Percentiles rank a stretch among this genome's conserved stretches.
Conservation (phyloP, 2,329 filamentous ascomycete genomes). For the Sporothrix brasiliensis region DNA sequence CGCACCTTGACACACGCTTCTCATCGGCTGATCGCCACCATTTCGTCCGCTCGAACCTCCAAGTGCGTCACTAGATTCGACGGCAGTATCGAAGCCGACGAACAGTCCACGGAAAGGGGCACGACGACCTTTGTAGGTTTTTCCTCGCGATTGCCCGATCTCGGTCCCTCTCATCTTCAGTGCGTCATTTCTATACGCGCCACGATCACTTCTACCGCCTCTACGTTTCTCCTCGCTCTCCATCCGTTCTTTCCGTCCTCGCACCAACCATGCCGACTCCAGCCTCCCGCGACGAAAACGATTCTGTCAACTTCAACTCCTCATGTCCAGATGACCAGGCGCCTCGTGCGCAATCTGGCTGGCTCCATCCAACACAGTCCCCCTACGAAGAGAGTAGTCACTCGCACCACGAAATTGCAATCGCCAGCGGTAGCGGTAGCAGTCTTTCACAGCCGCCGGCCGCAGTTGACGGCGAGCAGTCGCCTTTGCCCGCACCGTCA, state of each 20-base stretch:
- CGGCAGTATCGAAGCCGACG: not conserved
- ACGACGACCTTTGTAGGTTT: not conserved
- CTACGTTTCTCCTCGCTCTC: not conserved
- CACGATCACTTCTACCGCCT: not conserved
- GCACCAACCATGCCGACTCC: conserved; percentile 37
- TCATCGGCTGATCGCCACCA: not conserved
- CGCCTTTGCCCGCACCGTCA: conserved; percentile 41
- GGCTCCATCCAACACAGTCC: conserved; percentile 35
- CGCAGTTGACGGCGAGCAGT: not conserved
- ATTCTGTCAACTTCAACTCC: conserved; percentile 44
- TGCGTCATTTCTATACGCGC: not conserved
- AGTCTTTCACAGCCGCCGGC: not conserved
- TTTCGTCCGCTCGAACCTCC: not conserved
- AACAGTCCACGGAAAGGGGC: not conserved
- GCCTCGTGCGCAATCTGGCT: conserved; percentile 39
- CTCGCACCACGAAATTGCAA: not conserved
- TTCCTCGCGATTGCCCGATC: not conserved
- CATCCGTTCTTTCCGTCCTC: not conserved
- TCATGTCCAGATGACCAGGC: conserved; percentile 51
- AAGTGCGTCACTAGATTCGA: not conserved
- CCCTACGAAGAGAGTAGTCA: conserved; percentile 30
- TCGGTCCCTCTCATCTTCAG: not conserved
- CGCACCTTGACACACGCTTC: not conserved
- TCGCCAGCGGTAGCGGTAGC: conserved; percentile 21
- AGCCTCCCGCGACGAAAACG: conserved; percentile 33